These are phyloP conservation scores for Rhodotorula kratochvilovae DNA, from an alignment of 768 basidiomycete species.

Conservation along the genomic window DNA sequence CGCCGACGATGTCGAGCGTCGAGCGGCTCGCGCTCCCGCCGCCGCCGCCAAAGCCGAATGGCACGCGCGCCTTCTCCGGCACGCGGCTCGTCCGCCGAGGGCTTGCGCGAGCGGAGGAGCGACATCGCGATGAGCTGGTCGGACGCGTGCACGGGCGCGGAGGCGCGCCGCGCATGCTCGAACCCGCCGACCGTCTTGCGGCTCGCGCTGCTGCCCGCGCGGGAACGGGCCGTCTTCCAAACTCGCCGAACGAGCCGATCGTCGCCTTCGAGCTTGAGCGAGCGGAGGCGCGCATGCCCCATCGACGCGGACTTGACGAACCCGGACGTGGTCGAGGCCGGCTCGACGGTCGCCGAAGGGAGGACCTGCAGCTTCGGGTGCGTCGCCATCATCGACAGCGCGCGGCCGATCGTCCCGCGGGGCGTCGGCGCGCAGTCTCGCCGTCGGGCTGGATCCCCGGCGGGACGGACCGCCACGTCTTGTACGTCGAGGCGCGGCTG, in stretches of 20 bases:
- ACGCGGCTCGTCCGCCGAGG: too few relatives aligned
- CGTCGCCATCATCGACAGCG: constrained; percentile 16
- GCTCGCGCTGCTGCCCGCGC: constrained; percentile 10
- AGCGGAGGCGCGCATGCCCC: constrained; percentile 27
- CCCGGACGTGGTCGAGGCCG: background rate
- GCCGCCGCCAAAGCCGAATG: constrained; percentile 3
- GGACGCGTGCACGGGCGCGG: constrained; percentile 4
- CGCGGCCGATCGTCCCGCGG: constrained; percentile 23
- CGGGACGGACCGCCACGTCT: background rate
- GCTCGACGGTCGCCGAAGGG: background rate
- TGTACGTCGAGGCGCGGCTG: constrained; percentile 7
- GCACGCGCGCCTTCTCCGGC: background rate
- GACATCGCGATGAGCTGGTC: constrained; percentile 21
- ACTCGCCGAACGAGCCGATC: background rate
- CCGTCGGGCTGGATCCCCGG: constrained; percentile 18
- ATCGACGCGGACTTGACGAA: constrained; percentile 8
- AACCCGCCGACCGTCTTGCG: constrained; percentile 26
- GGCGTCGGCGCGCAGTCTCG: constrained; percentile 2
- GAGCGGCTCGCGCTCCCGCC: background rate
- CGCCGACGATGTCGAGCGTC: background rate
- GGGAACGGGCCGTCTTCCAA: background rate
- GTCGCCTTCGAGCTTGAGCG: constrained; percentile 27
- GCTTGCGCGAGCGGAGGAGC: constrained; percentile 14
- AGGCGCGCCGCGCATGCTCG: constrained; percentile 13
- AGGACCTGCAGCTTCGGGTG: constrained; percentile 33